Evolutionary conservation across 2,329 filamentous ascomycete genomes (phyloP), one percentile per base, ranked within the genome.

Genomic region (Diaporthe batatas): DNA sequence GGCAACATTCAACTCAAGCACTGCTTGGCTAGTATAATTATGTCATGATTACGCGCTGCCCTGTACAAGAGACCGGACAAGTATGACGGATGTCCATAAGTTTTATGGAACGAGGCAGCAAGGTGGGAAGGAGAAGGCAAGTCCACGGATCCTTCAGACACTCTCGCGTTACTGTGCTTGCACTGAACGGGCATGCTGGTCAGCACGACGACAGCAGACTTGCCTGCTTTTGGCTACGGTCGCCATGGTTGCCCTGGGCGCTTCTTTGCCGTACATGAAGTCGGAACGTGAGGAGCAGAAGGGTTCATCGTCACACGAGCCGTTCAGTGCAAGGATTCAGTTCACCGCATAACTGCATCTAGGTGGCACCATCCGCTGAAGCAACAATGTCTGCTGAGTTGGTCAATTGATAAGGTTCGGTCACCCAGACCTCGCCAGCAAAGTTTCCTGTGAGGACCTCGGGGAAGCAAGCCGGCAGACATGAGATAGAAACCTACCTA

Each of bases 261-360:
- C 0, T 85, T 84, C 77, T 85, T 85, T 75, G 84, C 83, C 0
- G 79, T 78, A 2, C 82, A 83, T 59, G 80, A 84, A 75, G 79
- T 84, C 39, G 85, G 42, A 32, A n/a, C 2, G 21, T 49, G 21
- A 23, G 21, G 8, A 49, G 47, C 47, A 49, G 47, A 23, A 49
- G 18, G 18, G 11, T 18, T n/a, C 29, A 23, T 57, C 51, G 4
- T 23, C 32, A 23, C n/a, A n/a, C n/a, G n/a, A n/a, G n/a, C n/a
- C n/a, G n/a, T n/a, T n/a, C n/a, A n/a, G n/a, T n/a, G n/a, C n/a
- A n/a, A n/a, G n/a, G n/a, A n/a, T n/a, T n/a, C n/a, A n/a, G n/a
- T n/a, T n/a, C n/a, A n/a, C n/a, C n/a, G n/a, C 36, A 57, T 36
- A 7, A 21, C 16, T 21, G 14, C 18, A 32, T 44, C 8, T 12